phyloP scores from a whole-genome alignment of 2,329 filamentous ascomycete genomes.

The Diaporthe sp. region DNA sequence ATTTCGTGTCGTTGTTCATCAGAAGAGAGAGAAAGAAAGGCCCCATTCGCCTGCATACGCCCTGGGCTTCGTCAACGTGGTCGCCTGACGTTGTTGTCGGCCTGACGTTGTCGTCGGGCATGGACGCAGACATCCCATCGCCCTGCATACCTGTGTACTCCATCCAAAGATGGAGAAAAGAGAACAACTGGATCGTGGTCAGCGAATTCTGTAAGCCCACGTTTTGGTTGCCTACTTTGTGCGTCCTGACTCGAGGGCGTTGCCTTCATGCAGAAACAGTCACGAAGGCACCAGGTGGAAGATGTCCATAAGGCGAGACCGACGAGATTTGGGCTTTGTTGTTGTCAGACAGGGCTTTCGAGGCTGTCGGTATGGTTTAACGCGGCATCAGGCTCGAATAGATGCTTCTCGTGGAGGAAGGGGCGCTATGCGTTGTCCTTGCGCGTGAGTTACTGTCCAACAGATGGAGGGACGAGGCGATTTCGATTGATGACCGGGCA shows the following conservation, averaged over 20 bases:
- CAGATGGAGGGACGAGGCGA: neutral
- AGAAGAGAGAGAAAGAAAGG: neutral
- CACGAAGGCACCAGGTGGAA: neutral
- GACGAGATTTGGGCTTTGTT: neutral
- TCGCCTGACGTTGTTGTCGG: neutral
- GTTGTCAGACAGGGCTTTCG: neutral
- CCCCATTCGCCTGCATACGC: neutral
- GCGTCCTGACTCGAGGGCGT: neutral
- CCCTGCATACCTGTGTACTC: neutral
- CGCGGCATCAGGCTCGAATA: no score
- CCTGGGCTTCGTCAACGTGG: neutral
- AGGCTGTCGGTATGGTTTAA: neutral
- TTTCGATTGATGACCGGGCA: neutral
- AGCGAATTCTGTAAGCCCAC: neutral
- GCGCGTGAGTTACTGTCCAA: neutral
- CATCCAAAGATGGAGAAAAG: neutral
- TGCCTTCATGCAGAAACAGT: neutral
- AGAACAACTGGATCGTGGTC: neutral
- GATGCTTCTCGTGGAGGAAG: no score
- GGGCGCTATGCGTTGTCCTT: no score
- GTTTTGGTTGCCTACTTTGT: slow-evolving; percentile 11
- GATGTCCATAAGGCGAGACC: neutral
- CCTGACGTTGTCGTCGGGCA: neutral
- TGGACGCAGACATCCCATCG: neutral
- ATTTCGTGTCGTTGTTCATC: neutral